Conservation (phyloP, 1,139 yeast genomes). For the Eremothecium cymbalariae region DNA sequence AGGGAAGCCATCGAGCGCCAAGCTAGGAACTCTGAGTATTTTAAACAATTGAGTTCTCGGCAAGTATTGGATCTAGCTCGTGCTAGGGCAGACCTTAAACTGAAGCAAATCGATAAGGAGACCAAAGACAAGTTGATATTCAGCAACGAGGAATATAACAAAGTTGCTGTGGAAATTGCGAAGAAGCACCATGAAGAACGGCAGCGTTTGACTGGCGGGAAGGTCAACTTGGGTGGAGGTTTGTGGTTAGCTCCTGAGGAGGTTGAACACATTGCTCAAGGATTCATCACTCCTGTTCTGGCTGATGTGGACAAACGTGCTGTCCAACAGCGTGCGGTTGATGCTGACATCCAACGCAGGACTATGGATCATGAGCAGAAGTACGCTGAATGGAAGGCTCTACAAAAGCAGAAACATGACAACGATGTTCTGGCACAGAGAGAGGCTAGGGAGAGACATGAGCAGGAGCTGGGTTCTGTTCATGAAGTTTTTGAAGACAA, state of each 20-base stretch:
- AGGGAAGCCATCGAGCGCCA: constrained; percentile 13
- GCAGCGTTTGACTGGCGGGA: constrained; percentile 14
- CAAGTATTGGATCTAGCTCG: constrained; percentile 56
- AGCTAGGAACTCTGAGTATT: constrained; percentile 16
- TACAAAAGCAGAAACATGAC: constrained; percentile 17
- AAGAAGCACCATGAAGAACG: constrained; percentile 37
- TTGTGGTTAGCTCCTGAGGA: constrained; percentile 67
- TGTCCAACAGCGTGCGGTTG: constrained; percentile 59
- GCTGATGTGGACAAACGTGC: constrained; percentile 68
- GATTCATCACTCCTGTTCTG: constrained; percentile 79
- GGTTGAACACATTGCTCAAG: constrained; percentile 72
- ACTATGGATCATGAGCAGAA: constrained; percentile 34
- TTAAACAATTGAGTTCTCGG: constrained; percentile 31
- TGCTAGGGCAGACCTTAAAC: constrained; percentile 47
- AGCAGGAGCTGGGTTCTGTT: constrained; percentile 22
- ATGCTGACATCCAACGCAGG: constrained; percentile 50
- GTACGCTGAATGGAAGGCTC: constrained; percentile 17
- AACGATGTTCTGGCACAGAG: constrained; percentile 22
- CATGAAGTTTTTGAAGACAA: constrained; percentile 24
- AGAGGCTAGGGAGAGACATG: constrained; percentile 28
- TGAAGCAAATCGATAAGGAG: constrained; percentile 37
- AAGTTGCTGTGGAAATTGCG: constrained; percentile 54
- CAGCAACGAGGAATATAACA: constrained; percentile 35
- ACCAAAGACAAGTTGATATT: constrained; percentile 33
- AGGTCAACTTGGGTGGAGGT: constrained; percentile 81